Conservation (phyloP, 805 yeast species). For the Citeromyces matritensis region DNA sequence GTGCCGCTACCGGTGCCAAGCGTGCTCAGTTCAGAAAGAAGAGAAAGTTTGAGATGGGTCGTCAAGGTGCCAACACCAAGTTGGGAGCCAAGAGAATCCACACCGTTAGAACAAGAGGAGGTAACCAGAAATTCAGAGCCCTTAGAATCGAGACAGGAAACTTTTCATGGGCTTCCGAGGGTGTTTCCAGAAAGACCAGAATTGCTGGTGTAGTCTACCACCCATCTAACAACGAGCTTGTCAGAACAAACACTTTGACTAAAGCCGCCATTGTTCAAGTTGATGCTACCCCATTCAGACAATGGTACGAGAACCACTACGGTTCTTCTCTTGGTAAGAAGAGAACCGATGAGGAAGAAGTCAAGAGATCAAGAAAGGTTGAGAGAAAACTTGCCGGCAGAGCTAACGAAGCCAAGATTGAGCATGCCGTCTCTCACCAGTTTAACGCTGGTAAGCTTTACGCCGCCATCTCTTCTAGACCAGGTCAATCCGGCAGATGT, state of each 20-base stretch:
- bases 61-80: constrained; percentile 99
- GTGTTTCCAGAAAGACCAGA: constrained; percentile 98
- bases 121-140: constrained; percentile 99
- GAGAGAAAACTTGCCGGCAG: constrained; percentile 92
- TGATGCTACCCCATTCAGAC: constrained; percentile 99
- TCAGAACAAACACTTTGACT: constrained; percentile 99
- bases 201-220: constrained; percentile 95
- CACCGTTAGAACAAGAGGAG: constrained; percentile 99
- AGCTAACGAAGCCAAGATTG: constrained; percentile 73
- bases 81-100: constrained; percentile 98
- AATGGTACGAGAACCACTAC: constrained; percentile 98
- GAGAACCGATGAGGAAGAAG: constrained; percentile 39
- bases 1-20: constrained; percentile 99
- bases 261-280: constrained; percentile 98
- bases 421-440: constrained; percentile 86
- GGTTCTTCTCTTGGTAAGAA: constrained; percentile 89
- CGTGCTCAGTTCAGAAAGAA: constrained; percentile 99
- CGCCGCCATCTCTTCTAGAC: constrained; percentile 98
- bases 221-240: constrained; percentile 99
- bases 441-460: constrained; percentile 98
- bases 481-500: constrained; percentile 99
- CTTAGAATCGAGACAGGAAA: constrained; percentile 97
- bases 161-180: constrained; percentile 99
- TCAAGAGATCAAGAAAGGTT: constrained; percentile 61
- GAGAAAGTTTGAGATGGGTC: constrained; percentile 99